phyloP scores from a whole-genome alignment of 371 early-diverging fungal genomes.

The Massospora cicadina region DNA sequence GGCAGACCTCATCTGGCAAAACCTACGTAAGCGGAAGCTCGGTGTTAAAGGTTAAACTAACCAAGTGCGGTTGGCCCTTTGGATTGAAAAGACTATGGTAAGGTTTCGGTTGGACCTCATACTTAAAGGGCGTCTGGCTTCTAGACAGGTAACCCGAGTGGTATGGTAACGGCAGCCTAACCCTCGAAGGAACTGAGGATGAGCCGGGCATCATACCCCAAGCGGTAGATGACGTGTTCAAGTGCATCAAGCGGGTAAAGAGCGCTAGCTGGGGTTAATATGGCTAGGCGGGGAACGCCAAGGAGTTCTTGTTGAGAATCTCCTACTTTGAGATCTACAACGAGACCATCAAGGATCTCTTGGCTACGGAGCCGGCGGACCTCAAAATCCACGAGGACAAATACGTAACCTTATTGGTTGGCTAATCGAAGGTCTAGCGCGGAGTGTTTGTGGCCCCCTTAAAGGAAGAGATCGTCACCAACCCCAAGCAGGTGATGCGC shows the following conservation, averaged over 20 bases:
- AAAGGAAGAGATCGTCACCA: conserved; percentile 78
- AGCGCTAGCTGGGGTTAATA: conserved; percentile 11
- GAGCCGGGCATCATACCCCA: conserved; percentile 73
- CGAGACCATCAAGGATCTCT: conserved; percentile 68
- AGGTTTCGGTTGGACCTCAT: neutral
- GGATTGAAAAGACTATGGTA: conserved; percentile 19
- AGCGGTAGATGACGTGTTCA: conserved; percentile 64
- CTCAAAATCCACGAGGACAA: conserved; percentile 64
- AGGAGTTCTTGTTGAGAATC: conserved; percentile 74
- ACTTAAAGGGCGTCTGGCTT: neutral
- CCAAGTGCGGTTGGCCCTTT: neutral
- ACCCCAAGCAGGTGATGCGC: conserved; percentile 54
- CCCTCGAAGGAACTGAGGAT: conserved; percentile 3
- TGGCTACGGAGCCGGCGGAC: conserved; percentile 53
- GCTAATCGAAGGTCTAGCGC: conserved; percentile 21
- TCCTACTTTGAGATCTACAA: conserved; percentile 96
- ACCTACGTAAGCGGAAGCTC: conserved; percentile 38
- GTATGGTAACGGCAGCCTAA: neutral
- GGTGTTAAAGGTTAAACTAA: neutral
- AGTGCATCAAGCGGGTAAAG: conserved; percentile 36
- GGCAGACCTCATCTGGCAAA: conserved; percentile 96
- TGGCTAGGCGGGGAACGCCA: conserved; percentile 19
- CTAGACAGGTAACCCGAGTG: conserved; percentile 3
- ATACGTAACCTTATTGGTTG: conserved; percentile 20
- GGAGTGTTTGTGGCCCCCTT: conserved; percentile 76